Conservation (phyloP, 2,329 filamentous ascomycete species). For the Magnaporthiopsis incrustans region DNA sequence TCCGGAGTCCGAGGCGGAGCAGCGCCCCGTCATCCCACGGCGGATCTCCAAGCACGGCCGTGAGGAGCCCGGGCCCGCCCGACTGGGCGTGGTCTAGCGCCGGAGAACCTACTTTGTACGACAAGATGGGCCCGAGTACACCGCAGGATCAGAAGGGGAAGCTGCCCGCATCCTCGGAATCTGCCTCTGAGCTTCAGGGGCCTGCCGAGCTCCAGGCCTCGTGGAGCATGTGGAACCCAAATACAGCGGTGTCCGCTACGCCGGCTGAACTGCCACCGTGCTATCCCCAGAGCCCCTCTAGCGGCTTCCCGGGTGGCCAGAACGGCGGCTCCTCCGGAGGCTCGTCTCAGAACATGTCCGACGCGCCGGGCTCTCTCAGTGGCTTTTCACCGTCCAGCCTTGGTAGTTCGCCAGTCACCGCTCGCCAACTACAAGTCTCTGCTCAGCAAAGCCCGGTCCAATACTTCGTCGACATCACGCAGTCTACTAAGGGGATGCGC, state of each 20-base stretch:
- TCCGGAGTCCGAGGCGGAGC: neutral
- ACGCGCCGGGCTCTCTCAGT: neutral
- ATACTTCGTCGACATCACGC: neutral
- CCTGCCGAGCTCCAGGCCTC: too few relatives aligned
- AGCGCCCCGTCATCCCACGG: neutral
- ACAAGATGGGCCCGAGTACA: neutral
- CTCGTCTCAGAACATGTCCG: neutral
- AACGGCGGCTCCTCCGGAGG: neutral
- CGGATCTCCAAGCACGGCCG: neutral
- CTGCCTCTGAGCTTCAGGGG: neutral
- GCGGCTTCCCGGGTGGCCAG: too few relatives aligned
- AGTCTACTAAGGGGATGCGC: neutral
- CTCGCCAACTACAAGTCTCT: neutral
- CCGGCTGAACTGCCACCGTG: too few relatives aligned
- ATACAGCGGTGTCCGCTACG: neutral
- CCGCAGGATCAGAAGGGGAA: neutral
- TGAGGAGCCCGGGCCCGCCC: neutral
- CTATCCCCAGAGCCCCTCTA: neutral
- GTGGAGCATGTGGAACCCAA: too few relatives aligned
- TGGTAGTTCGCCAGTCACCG: neutral
- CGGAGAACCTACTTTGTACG: neutral
- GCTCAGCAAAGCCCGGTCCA: neutral
- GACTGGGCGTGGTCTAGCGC: neutral
- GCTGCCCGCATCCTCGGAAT: too few relatives aligned
- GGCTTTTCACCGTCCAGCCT: neutral